phyloP scores from a whole-genome alignment of 192 early-diverging fungal genomes.

The Coemansia sp. region DNA sequence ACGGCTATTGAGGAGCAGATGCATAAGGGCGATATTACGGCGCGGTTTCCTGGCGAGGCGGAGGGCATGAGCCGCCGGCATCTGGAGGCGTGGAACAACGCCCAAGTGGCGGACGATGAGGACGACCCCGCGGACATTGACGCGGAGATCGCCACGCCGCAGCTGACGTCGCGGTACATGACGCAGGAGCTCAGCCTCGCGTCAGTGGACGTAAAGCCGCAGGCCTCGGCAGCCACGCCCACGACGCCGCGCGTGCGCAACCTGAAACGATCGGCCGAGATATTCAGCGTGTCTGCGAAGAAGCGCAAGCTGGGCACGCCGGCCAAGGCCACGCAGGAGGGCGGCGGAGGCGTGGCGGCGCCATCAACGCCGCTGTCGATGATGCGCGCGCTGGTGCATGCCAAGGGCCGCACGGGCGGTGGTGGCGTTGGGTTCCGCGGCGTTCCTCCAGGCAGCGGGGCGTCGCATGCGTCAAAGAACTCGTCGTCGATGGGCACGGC shows the following conservation, averaged over 20 bases:
- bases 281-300: constrained; percentile 27
- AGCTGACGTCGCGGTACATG: constrained; percentile 56
- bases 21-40: constrained; percentile 42
- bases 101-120: constrained; percentile 8
- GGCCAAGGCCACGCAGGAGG: constrained; percentile 7
- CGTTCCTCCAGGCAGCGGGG: constrained; percentile 29
- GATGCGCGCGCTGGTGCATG: constrained; percentile 38
- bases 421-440: neutral
- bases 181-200: constrained; percentile 32
- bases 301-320: constrained; percentile 31
- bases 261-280: constrained; percentile 48
- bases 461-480: constrained; percentile 31
- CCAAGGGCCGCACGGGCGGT: neutral
- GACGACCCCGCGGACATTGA: constrained; percentile 40
- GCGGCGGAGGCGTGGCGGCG: neutral
- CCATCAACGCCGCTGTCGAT: constrained; percentile 38
- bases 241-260: constrained; percentile 18
- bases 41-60: constrained; percentile 34
- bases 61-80: neutral
- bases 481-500: constrained; percentile 46
- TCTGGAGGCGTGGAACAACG: neutral
- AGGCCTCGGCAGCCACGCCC: neutral
- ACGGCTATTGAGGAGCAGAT: constrained; percentile 34
- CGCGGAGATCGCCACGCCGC: constrained; percentile 49
- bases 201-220: neutral